Evolutionary conservation across 768 basidiomycete genomes (phyloP).

Genomic region (Naganishia vishniacii): DNA sequence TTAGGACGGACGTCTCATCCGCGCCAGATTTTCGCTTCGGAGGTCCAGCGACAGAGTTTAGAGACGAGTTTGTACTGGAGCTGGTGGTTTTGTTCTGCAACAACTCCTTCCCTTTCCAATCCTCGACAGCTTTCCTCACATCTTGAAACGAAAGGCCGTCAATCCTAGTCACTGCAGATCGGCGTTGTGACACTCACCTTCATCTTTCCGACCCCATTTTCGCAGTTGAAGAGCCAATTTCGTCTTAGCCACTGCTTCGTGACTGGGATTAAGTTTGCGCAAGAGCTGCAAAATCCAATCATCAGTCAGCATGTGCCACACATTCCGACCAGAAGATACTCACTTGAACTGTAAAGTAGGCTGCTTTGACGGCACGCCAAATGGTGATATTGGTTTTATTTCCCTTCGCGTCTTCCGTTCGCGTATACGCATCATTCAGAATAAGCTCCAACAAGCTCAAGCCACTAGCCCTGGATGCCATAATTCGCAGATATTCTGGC

Average conservation of each 20-base stretch:
- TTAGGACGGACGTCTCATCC: no score
- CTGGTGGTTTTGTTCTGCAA: not conserved
- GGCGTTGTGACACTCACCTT: not conserved
- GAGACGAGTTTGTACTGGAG: not conserved
- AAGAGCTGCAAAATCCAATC: not conserved
- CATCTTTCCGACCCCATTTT: not conserved
- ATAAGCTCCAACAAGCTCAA: not conserved
- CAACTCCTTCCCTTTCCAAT: not conserved
- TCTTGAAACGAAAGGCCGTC: not conserved
- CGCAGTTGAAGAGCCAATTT: not conserved
- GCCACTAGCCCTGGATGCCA: not conserved
- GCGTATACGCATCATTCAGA: not conserved
- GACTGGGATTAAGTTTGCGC: constrained; percentile 1
- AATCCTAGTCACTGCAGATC: no score
- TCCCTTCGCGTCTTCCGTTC: not conserved
- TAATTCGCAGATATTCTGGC: not conserved
- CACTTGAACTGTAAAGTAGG: constrained; percentile 9
- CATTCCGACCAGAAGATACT: not conserved
- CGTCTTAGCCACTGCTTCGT: not conserved
- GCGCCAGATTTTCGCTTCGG: no score
- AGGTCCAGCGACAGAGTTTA: no score
- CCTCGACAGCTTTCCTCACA: not conserved
- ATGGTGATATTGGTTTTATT: not conserved
- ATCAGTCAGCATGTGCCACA: not conserved
- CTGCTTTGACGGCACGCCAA: not conserved